A percentile compares a stretch with the other conserved stretches of the same genome.
Evolutionary conservation across 441 rosid genomes (phyloP).

Genomic region (Biscutella laevigata): DNA sequence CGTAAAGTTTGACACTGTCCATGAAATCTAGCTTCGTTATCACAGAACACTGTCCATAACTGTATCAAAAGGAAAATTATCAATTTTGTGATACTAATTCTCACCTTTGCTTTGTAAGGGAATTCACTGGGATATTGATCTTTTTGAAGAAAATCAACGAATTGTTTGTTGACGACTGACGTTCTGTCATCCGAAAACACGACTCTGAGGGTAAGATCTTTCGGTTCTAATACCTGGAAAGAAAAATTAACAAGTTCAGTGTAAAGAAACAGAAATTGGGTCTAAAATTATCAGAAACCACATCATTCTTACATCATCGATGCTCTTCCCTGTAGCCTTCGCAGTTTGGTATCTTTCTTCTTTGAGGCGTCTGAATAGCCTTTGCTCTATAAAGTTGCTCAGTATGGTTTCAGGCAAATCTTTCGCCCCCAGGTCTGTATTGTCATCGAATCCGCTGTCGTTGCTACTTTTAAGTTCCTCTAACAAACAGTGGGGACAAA

Average conservation of each 20-base stretch:
- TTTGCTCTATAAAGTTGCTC: conserved; percentile 52
- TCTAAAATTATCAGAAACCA: not conserved
- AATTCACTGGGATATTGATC: conserved; percentile 48
- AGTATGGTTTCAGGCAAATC: conserved; percentile 54
- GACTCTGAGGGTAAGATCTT: conserved; percentile 55
- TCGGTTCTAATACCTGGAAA: conserved; percentile 48
- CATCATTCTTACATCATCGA: conserved; percentile 43
- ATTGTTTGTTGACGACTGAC: conserved; percentile 40
- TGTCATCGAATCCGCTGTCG: conserved; percentile 11
- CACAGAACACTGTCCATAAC: no score
- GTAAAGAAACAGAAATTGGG: not conserved
- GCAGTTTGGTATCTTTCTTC: conserved; percentile 55
- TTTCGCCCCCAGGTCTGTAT: conserved; percentile 34
- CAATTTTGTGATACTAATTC: not conserved
- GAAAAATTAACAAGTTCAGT: conserved; percentile 2
- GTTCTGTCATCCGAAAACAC: conserved; percentile 41
- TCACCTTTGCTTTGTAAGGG: conserved; percentile 65
- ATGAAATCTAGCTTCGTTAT: no score
- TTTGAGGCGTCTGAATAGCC: conserved; percentile 39
- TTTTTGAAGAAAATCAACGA: conserved; percentile 31
- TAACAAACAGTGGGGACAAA: conserved; percentile 59
- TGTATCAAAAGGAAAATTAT: not conserved
- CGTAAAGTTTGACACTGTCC: not conserved
- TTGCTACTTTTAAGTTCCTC: conserved; percentile 29
- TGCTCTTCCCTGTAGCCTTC: conserved; percentile 29